Conservation (phyloP, 495 filamentous ascomycete species). For the Penicillium samsonianum region DNA sequence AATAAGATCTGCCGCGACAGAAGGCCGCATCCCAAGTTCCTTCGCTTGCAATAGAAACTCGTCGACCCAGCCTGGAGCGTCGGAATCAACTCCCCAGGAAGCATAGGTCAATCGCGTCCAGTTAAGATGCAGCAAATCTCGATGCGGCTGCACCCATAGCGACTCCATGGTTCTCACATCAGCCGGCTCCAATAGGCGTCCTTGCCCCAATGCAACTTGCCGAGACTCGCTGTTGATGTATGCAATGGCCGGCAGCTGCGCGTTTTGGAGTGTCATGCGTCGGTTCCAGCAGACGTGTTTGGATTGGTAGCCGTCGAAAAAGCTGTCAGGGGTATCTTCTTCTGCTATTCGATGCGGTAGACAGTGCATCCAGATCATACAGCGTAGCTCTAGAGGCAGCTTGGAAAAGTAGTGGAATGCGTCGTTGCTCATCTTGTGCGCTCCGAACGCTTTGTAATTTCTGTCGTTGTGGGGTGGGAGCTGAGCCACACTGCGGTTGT, state of each 20-base stretch:
- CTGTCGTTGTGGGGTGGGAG: no score
- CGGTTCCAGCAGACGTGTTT: neutral
- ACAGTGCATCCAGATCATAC: neutral
- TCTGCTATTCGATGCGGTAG: constrained; percentile 8
- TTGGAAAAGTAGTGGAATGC: neutral
- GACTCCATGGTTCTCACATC: neutral
- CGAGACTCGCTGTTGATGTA: neutral
- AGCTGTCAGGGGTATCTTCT: neutral
- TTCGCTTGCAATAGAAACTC: neutral
- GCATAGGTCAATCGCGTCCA: neutral
- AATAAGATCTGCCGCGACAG: neutral
- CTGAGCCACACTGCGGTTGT: no score
- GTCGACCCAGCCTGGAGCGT: neutral
- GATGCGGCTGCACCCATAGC: neutral
- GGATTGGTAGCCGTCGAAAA: neutral
- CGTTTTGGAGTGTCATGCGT: neutral
- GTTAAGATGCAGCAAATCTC: constrained; percentile 1
- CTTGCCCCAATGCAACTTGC: neutral
- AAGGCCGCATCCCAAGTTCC: neutral
- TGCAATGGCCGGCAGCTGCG: neutral
- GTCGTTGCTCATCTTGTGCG: neutral
- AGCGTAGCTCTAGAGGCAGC: neutral
- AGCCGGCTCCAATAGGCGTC: neutral
- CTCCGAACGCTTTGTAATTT: no score
- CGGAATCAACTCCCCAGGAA: neutral